Conservation (phyloP, 805 yeast genomes). For the Nakazawaea ambrosiae region DNA sequence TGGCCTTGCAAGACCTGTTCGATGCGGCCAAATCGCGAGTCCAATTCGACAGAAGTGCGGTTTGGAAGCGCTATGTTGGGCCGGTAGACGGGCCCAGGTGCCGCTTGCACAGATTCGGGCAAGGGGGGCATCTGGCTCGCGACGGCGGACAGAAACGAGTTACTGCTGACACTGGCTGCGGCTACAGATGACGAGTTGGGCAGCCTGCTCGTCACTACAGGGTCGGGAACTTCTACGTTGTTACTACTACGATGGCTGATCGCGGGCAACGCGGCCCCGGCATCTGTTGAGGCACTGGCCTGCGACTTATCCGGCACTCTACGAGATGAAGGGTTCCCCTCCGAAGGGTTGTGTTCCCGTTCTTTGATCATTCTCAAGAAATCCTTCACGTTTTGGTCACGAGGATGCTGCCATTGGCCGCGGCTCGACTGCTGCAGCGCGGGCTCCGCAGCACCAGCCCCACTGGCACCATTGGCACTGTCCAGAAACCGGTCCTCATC, state of each 20-base stretch:
- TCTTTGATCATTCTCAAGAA: conserved; percentile 7
- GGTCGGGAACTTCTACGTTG: neutral
- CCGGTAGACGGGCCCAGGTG: neutral
- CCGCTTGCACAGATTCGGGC: neutral
- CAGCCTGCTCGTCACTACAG: neutral
- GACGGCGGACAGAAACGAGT: neutral
- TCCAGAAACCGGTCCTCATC: neutral
- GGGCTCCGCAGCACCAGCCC: neutral
- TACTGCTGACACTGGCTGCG: too few species aligned
- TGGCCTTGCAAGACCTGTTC: conserved; percentile 2
- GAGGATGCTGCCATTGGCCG: conserved; percentile 9
- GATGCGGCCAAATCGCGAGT: neutral
- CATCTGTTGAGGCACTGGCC: too few species aligned
- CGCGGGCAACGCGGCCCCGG: neutral
- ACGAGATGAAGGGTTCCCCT: neutral
- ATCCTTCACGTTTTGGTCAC: conserved; percentile 8
- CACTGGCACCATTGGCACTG: neutral
- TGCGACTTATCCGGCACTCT: neutral
- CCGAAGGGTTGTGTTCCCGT: neutral
- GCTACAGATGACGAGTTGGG: too few species aligned
- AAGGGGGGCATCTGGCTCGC: neutral
- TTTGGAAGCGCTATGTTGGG: neutral
- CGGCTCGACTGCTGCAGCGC: neutral
- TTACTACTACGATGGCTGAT: neutral
- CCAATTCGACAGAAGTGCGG: too few species aligned